Conservation (phyloP, 2,329 filamentous ascomycete species). For the Cordyceps militaris region DNA sequence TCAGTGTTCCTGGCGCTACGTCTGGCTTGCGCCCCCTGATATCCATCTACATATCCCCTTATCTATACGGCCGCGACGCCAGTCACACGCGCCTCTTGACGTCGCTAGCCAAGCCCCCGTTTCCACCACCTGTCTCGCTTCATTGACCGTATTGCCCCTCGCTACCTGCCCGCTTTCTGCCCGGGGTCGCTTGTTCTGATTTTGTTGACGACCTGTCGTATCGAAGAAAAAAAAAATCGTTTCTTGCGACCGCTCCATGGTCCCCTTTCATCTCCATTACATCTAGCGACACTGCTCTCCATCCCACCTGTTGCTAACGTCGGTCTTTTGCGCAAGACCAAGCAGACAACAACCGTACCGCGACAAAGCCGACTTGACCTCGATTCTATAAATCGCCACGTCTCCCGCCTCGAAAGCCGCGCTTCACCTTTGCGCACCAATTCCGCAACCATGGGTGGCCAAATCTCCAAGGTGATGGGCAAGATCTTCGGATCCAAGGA, state of each 20-base stretch:
- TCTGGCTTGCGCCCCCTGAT: background rate
- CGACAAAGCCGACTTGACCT: background rate
- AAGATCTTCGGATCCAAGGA: constrained; percentile 99
- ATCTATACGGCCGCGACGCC: background rate
- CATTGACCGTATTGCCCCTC: constrained; percentile 11
- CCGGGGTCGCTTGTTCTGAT: background rate
- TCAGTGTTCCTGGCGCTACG: background rate
- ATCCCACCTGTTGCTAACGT: background rate
- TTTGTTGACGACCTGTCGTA: background rate
- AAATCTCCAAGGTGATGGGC: constrained; percentile 92
- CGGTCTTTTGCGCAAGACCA: background rate
- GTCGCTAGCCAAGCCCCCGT: background rate
- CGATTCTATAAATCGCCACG: background rate
- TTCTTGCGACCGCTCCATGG: background rate
- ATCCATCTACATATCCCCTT: background rate
- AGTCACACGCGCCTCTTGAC: constrained; percentile 4
- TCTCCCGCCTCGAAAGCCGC: constrained; percentile 7
- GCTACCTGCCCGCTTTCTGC: background rate
- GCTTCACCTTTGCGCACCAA: constrained; percentile 2
- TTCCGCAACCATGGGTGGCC: constrained; percentile 72
- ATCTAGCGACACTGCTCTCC: too few species aligned
- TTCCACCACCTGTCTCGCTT: background rate
- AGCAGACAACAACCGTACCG: background rate
- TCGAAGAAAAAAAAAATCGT: too few species aligned
- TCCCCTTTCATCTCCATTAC: background rate